phyloP scores from a whole-genome alignment of 1,284 basidiomycete species.

The Boletus mariae region DNA sequence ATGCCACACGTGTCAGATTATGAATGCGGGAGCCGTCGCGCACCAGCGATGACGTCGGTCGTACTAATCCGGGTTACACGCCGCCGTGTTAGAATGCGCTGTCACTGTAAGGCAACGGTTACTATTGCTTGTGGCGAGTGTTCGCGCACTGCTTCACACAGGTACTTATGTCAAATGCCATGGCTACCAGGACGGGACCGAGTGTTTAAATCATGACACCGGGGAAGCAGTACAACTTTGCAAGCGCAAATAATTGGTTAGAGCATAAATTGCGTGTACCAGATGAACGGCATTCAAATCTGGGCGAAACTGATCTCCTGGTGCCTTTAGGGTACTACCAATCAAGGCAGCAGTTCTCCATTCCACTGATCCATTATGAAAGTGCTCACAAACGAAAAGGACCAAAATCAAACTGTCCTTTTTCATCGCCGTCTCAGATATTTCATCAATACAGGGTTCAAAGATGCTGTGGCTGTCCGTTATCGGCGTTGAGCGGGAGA shows the following conservation, averaged over 20 bases:
- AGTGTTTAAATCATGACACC: not conserved
- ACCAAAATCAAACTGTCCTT: not conserved
- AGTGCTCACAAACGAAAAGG: not conserved
- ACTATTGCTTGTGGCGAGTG: not conserved
- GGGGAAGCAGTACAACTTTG: not conserved
- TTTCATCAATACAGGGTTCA: not conserved
- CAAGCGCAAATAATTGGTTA: not conserved
- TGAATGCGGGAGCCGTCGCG: not conserved
- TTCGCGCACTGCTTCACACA: not conserved
- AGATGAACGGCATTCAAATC: not conserved
- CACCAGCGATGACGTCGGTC: not conserved
- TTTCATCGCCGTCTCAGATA: not conserved
- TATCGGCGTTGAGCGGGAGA: not conserved
- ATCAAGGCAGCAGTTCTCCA: not conserved
- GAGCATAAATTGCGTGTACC: no score
- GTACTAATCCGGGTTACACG: not conserved
- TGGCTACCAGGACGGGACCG: not conserved
- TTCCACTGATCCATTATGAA: not conserved
- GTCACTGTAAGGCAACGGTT: not conserved
- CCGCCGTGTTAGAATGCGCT: not conserved
- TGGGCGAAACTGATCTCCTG: not conserved
- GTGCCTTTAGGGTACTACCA: not conserved
- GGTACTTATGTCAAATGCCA: not conserved
- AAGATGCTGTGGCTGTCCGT: not conserved
- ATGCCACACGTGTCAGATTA: not conserved